phyloP scores from a whole-genome alignment of 2,329 filamentous ascomycete species.

The Nakataea oryzae region DNA sequence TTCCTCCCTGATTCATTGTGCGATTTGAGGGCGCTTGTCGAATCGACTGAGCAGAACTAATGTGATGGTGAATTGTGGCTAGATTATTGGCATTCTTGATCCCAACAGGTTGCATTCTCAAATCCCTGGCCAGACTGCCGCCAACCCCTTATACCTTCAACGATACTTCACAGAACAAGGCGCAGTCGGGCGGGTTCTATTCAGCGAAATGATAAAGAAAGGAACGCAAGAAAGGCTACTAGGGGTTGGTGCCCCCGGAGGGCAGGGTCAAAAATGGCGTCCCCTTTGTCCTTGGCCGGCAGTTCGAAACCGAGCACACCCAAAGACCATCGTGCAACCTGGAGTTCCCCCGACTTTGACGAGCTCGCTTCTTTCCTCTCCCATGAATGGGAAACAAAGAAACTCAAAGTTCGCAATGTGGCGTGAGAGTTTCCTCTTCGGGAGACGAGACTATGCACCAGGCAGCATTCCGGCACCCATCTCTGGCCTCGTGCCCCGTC shows the following conservation, averaged over 20 bases:
- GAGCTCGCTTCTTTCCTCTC: background rate
- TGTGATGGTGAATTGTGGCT: background rate
- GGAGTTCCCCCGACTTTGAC: background rate
- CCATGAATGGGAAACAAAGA: background rate
- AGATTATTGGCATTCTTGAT: background rate
- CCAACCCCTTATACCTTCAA: background rate
- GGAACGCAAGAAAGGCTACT: background rate
- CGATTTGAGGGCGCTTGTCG: background rate
- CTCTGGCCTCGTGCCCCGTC: background rate
- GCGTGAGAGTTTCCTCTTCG: no score
- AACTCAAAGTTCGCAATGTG: background rate
- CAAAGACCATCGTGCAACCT: background rate
- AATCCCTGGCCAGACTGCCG: background rate
- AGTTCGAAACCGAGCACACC: background rate
- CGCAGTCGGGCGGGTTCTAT: background rate
- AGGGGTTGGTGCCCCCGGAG: background rate
- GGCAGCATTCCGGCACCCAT: background rate
- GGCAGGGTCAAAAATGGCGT: background rate
- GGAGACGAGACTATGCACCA: no score
- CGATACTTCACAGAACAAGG: background rate
- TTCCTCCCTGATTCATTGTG: background rate
- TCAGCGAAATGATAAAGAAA: background rate
- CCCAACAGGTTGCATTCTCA: background rate
- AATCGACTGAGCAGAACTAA: background rate
- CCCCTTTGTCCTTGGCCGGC: background rate